Conservation (phyloP, 2,329 filamentous ascomycete species). For the Microthyrium microscopicum region DNA sequence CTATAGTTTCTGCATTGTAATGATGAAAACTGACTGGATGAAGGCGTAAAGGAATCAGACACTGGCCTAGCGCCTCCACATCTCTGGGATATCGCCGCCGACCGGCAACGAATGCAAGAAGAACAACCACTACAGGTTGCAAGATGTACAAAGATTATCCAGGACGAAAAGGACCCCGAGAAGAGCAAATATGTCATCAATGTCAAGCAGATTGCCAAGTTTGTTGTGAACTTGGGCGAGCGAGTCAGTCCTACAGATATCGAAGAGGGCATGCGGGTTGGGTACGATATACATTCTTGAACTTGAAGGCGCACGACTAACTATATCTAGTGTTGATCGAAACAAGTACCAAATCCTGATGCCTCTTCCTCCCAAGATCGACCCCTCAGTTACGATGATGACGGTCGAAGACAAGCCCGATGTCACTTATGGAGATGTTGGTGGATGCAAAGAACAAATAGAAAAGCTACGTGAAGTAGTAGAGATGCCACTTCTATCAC, state of each 20-base stretch:
- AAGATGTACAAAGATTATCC: constrained; percentile 97
- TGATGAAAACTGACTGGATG: not conserved
- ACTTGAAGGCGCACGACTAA: constrained; percentile 8
- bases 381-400: constrained; percentile 99
- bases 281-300: constrained; percentile 28
- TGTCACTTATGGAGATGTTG: constrained; percentile 96
- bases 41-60: constrained; percentile 55
- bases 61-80: constrained; percentile 95
- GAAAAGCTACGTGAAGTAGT: constrained; percentile 98
- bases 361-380: constrained; percentile 92
- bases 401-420: constrained; percentile 99
- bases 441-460: constrained; percentile 98
- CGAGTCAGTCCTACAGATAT: constrained; percentile 97
- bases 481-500: constrained; percentile 92
- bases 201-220: constrained; percentile 99
- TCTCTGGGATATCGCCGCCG: constrained; percentile 95
- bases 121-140: constrained; percentile 96
- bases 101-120: constrained; percentile 95
- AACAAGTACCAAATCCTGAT: constrained; percentile 99
- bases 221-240: constrained; percentile 93
- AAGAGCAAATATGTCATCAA: constrained; percentile 99
- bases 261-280: constrained; percentile 96
- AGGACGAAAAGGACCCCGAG: constrained; percentile 84
- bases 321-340: constrained; percentile 55
- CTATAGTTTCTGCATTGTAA: constrained; percentile 13